These are phyloP conservation scores for Clarireedia hainanense DNA, from an alignment of 2,329 filamentous ascomycete species.

Conservation along the genomic window DNA sequence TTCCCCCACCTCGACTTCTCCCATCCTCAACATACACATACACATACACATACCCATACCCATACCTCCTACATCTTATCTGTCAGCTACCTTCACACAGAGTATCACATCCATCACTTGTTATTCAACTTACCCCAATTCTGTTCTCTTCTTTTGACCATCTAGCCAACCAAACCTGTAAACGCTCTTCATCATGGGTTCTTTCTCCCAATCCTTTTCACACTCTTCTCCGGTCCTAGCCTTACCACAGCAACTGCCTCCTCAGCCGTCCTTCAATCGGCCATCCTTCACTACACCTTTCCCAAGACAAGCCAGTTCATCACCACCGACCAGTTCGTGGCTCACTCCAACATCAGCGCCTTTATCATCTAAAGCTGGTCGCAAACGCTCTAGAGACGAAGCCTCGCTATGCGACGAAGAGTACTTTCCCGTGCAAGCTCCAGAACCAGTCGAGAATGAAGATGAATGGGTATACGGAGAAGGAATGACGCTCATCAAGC, in stretches of 20 bases:
- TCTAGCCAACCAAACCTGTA: neutral
- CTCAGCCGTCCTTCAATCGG: constrained; percentile 19
- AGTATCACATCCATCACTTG: constrained; percentile 10
- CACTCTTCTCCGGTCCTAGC: constrained; percentile 24
- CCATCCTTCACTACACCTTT: constrained; percentile 24
- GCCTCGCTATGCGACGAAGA: constrained; percentile 53
- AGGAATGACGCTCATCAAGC: constrained; percentile 67
- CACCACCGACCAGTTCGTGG: constrained; percentile 20
- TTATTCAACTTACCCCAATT: neutral
- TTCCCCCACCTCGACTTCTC: constrained; percentile 1
- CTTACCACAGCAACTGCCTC: constrained; percentile 23
- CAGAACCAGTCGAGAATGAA: constrained; percentile 41
- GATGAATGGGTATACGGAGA: constrained; percentile 62
- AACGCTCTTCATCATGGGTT: constrained; percentile 20
- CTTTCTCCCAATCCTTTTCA: constrained; percentile 22
- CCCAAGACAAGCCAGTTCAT: constrained; percentile 15
- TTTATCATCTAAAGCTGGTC: constrained; percentile 43
- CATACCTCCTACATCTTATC: neutral
- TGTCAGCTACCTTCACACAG: neutral
- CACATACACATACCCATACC: neutral
- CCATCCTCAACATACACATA: neutral
- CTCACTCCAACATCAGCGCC: constrained; percentile 17
- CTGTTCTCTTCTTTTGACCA: neutral
- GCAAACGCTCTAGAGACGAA: constrained; percentile 72
- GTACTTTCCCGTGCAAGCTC: constrained; percentile 31